These are phyloP conservation scores for Claviceps citrina DNA, from an alignment of 2,329 filamentous ascomycete species.

Conservation along the genomic window DNA sequence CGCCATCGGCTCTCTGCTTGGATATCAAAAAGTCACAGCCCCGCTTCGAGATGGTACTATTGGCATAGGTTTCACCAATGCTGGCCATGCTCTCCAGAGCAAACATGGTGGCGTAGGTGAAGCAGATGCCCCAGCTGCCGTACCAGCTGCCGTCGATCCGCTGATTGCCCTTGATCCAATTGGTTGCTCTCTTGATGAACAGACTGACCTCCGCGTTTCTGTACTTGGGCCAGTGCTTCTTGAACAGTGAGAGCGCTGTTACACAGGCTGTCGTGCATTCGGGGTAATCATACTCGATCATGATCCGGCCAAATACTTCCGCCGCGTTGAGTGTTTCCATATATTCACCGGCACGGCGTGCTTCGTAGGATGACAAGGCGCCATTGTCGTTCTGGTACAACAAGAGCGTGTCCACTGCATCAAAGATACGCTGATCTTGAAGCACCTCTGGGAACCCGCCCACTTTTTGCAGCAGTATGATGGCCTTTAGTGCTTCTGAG, in stretches of 20 bases:
- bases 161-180: constrained; percentile 72
- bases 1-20: constrained; percentile 75
- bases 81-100: constrained; percentile 72
- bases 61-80: constrained; percentile 68
- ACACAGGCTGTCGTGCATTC: constrained; percentile 95
- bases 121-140: constrained; percentile 94
- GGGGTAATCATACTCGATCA: constrained; percentile 97
- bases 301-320: constrained; percentile 91
- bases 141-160: constrained; percentile 85
- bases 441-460: constrained; percentile 61
- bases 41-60: constrained; percentile 51
- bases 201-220: constrained; percentile 55
- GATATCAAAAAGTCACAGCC: constrained; percentile 78
- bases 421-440: constrained; percentile 62
- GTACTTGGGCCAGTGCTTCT: constrained; percentile 67
- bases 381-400: constrained; percentile 80
- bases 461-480: constrained; percentile 69
- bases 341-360: constrained; percentile 58
- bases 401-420: constrained; percentile 79
- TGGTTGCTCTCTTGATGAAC: constrained; percentile 59
- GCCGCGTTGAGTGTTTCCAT: constrained; percentile 85
- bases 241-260: constrained; percentile 72
- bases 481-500: constrained; percentile 74
- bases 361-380: constrained; percentile 83
- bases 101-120: constrained; percentile 95